Base-by-base conservation (phyloP, 2,329 filamentous ascomycete species). In the Nigrospora sphaerica region DNA sequence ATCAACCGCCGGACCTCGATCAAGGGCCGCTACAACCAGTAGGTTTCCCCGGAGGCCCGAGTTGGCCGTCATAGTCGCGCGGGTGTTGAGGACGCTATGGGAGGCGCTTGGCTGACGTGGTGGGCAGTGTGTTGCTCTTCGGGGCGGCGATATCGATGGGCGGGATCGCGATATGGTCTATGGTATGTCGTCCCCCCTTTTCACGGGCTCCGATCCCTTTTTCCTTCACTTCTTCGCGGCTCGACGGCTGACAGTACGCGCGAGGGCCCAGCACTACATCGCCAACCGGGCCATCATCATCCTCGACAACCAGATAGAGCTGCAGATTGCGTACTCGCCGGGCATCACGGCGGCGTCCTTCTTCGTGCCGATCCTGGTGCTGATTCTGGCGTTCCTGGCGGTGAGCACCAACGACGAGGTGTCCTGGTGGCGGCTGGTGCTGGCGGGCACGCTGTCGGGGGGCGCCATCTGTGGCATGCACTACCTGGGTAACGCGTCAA, bases 401-500 rank as follows among this genome's bases (percentile, higher is more conserved):
- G 80, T 86, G 39, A 87, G 81, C 6, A 87, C 75, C 28, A 75
- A 75, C 54, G 23, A 44, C 3, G 69, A 62, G 28, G 72, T 84
- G 13, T 75, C 74, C 16, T 77, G 77, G 65, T 66, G 75, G 64
- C 77, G 82, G 39, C 73, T 86, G 11, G 59, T 74, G 10, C 58
- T 79, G 6, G 84, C 85, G 10, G 88, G 88, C 9, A 59, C 80
- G 1, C 72, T 91, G 39, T 85, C 85, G 2, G 89, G 89, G 12
- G 72, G 81, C 4, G 83, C 87, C 19, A 84, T 93, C 43, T 88
- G 85, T 49, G 86, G 85, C 32, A 93, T 95, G 88, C 87, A 95
- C 63, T 95, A 93, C 57, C 71, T 93, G 18, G 88, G 88, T n/a
- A 90, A 95, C 60, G 78, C 86, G 31, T 88, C 88, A 32, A 89